Base-by-base conservation (phyloP, 306 rosid genomes). In the Trifolium repens region DNA sequence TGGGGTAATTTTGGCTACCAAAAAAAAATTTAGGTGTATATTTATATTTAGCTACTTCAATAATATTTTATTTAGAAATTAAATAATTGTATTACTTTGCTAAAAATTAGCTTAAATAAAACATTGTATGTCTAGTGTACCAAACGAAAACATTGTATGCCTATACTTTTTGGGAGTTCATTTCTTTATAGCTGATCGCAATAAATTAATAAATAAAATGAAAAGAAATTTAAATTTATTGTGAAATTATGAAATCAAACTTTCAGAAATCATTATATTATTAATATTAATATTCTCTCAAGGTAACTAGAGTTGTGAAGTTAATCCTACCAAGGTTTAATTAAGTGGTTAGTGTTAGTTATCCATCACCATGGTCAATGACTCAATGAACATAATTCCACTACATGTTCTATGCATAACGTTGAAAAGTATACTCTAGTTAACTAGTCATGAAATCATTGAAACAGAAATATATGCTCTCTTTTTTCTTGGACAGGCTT, bases 361-460 rank as follows among this genome's bases (percentile, higher is more conserved):
- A 42, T 66, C 53, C 4, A 8, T 70, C 67, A 19, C 49, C 43
- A 19, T 55, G 72, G 67, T 83, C 79, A 59, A 52, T 60, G 49
- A 67, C 62, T 83, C 79, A 59, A 52, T 60, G 49, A 67, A 53
- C 74, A 80, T 60, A 42, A 72, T 76, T 72, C 44, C 32, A 49
- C 30, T 24, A 47, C 66, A 71, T 47, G 55, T 75, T 65, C 67
- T 69, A 27, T 32, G 8, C 30, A 71, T 44, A 71, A 26, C 16
- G 52, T 55, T 66, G 12, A 40, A 39, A 66, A 71, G 55, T 32
- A 13, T 27, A 39, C 12, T 24, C 40, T 7, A 39, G n/a, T 8
- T 34, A 15, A 32, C 37, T 50, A 58, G 9, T 47, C 9, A 72
- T 17, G 22, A 70, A 16, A 71, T 50, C 14, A 68, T 26, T 68